Evolutionary conservation across 768 basidiomycete species (phyloP).

Genomic region (Pleurotus tuoliensis): DNA sequence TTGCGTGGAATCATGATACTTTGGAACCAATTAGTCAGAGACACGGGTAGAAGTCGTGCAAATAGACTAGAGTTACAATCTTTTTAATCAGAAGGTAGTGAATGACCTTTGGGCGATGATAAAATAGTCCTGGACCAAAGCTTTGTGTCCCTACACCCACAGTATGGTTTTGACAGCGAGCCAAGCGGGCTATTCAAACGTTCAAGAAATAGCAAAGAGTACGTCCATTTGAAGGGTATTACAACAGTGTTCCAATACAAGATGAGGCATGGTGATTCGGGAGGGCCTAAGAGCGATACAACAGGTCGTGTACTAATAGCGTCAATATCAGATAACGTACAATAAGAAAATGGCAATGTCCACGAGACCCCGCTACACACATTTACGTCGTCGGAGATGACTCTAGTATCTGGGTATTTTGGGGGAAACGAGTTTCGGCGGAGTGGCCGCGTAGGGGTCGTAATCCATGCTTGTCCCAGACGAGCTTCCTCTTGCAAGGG

Average conservation of each 20-base stretch:
- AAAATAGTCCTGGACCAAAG: no score
- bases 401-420: neutral
- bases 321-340: neutral
- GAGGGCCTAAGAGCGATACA: neutral
- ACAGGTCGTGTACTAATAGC: neutral
- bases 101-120: no score
- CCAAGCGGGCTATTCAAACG: no score
- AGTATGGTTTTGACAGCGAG: no score
- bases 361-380: neutral
- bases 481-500: constrained; percentile 34
- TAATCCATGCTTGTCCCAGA: constrained; percentile 30
- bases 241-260: neutral
- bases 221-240: no score
- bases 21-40: no score
- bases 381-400: neutral
- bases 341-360: neutral
- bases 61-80: no score
- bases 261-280: neutral
- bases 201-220: no score
- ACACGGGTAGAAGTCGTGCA: no score
- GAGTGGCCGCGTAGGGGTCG: constrained; percentile 29
- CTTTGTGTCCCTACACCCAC: no score
- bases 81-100: no score
- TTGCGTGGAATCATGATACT: no score
- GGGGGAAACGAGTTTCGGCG: constrained; percentile 10